These are phyloP conservation scores for Rutstroemia sp. DNA, from an alignment of 2,329 filamentous ascomycete species.

Conservation along the genomic window DNA sequence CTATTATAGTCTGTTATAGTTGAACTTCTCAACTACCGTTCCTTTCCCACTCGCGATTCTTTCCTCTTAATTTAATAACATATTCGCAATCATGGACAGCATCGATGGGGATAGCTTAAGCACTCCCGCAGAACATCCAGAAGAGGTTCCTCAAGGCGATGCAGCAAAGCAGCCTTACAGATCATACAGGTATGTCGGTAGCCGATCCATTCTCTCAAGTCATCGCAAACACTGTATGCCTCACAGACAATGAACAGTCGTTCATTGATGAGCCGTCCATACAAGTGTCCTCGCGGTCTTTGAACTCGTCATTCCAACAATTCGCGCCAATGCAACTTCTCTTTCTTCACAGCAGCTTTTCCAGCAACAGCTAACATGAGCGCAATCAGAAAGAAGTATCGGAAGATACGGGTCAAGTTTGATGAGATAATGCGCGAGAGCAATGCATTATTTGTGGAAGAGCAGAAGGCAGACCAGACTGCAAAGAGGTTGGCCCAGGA, in stretches of 20 bases:
- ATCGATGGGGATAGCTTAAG: background rate
- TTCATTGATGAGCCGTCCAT: background rate
- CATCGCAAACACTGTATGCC: background rate
- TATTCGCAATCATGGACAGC: background rate
- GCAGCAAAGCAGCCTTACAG: slow-evolving; percentile 29
- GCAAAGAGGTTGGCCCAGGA: slow-evolving; percentile 81
- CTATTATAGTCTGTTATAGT: too few species aligned
- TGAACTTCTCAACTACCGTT: background rate
- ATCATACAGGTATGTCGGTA: slow-evolving; percentile 31
- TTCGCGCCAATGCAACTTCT: slow-evolving; percentile 38
- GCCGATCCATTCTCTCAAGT: slow-evolving; percentile 10
- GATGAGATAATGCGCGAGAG: slow-evolving; percentile 72
- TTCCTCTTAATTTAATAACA: background rate
- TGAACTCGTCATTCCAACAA: background rate
- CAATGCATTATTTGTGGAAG: slow-evolving; percentile 73
- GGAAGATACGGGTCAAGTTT: slow-evolving; percentile 77
- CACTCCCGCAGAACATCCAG: background rate
- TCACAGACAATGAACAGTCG: background rate
- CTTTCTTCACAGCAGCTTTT: background rate
- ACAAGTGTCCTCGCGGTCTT: background rate
- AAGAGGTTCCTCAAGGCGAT: slow-evolving; percentile 11
- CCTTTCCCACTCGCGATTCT: background rate
- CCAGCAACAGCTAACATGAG: slow-evolving; percentile 32
- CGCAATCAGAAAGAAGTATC: slow-evolving; percentile 88
- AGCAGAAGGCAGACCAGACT: slow-evolving; percentile 72